Conservation (phyloP, 306 rosid genomes). For the Acmispon strigosus region DNA sequence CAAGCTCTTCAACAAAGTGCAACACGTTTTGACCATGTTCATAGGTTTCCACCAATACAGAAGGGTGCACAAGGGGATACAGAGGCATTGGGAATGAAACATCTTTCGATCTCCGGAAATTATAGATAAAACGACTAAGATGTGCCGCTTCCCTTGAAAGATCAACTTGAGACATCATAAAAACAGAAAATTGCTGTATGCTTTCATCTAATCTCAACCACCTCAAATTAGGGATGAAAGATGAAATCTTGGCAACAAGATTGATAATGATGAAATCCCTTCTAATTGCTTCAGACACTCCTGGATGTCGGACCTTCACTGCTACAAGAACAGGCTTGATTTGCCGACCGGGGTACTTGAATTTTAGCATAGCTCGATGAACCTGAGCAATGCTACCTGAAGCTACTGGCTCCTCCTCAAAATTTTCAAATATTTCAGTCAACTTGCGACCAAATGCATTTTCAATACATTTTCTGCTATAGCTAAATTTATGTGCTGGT, state of each 20-base stretch:
- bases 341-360: conserved; percentile 53
- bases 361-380: conserved; percentile 68
- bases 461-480: conserved; percentile 54
- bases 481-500: conserved; percentile 61
- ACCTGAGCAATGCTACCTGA: conserved; percentile 91
- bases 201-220: conserved; percentile 76
- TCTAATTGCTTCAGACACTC: conserved; percentile 73
- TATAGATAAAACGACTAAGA: conserved; percentile 67
- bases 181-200: conserved; percentile 61
- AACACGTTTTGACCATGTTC: conserved; percentile 69
- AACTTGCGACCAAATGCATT: conserved; percentile 63
- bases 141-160: conserved; percentile 82
- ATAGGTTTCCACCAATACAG: conserved; percentile 73
- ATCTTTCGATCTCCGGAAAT: conserved; percentile 62
- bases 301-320: conserved; percentile 80
- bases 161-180: conserved; percentile 79
- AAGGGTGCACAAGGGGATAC: conserved; percentile 76
- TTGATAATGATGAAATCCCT: conserved; percentile 62
- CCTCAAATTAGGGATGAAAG: conserved; percentile 49
- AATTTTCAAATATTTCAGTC: conserved; percentile 56
- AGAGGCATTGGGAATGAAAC: conserved; percentile 77
- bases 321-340: conserved; percentile 65
- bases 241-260: conserved; percentile 42
- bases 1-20: conserved; percentile 56
- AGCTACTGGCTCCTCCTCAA: conserved; percentile 73